A percentile compares a stretch with the other conserved stretches of the same genome.
Conservation (phyloP, 2,329 filamentous ascomycete genomes). For the Aspergillus quadricinctus region DNA sequence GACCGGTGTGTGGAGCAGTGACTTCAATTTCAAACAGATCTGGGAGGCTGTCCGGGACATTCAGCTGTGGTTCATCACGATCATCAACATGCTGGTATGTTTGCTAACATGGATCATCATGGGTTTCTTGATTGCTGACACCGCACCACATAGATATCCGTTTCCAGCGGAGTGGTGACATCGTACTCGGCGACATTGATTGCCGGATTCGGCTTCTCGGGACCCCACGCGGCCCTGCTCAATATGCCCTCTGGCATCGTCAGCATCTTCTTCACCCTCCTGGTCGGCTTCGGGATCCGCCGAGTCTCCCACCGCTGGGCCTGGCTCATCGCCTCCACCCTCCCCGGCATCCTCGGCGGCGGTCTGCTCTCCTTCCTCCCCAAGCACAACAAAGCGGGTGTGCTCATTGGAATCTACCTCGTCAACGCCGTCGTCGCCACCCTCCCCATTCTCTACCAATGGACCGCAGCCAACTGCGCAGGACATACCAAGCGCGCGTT, state of each 20-base stretch:
- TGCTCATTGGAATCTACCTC: slow-evolving; percentile 44
- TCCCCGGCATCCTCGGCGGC: slow-evolving; percentile 46
- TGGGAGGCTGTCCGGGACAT: slow-evolving; percentile 43
- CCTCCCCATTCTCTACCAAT: slow-evolving; percentile 44
- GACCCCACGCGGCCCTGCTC: slow-evolving; percentile 42
- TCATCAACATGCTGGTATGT: slow-evolving; percentile 18
- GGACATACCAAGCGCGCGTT: slow-evolving; percentile 50
- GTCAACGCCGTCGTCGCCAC: slow-evolving; percentile 43
- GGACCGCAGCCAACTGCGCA: slow-evolving; percentile 46
- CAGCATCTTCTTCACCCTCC: slow-evolving; percentile 37
- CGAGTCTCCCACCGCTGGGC: slow-evolving; percentile 38
- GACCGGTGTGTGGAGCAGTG: slow-evolving; percentile 50
- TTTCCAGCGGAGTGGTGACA: slow-evolving; percentile 42
- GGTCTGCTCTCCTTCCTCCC: slow-evolving; percentile 34
- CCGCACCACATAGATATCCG: slow-evolving; percentile 1
- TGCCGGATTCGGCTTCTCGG: slow-evolving; percentile 39
- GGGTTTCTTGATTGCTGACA: background rate
- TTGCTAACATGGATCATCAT: background rate
- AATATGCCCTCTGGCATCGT: slow-evolving; percentile 43
- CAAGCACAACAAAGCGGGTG: slow-evolving; percentile 37
- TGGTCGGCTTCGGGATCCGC: slow-evolving; percentile 39
- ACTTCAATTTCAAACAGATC: slow-evolving; percentile 46
- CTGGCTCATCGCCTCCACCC: slow-evolving; percentile 41
- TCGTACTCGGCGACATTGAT: slow-evolving; percentile 44
- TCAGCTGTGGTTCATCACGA: slow-evolving; percentile 43